Evolutionary conservation across 495 filamentous ascomycete genomes (phyloP).

Genomic region (Hypoxylon trugodes): DNA sequence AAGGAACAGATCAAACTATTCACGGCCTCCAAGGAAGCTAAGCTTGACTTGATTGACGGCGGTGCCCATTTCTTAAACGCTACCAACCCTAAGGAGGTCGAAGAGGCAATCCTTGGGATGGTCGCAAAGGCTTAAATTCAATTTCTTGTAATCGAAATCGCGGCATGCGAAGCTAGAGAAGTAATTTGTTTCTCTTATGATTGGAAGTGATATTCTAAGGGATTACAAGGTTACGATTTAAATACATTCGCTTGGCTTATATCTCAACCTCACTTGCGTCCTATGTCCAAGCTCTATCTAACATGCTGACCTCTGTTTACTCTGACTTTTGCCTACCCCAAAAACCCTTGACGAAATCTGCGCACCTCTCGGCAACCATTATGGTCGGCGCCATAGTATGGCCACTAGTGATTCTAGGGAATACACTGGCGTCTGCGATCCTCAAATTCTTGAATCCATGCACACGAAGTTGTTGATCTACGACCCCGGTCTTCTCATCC

Average conservation of each 20-base stretch:
- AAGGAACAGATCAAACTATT: constrained; percentile 68
- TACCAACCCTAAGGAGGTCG: constrained; percentile 63
- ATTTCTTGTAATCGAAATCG: too few species aligned
- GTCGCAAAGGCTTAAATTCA: too few species aligned
- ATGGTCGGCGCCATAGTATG: not conserved
- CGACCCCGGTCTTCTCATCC: constrained; percentile 47
- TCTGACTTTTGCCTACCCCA: too few species aligned
- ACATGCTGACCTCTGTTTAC: too few species aligned
- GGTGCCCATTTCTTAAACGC: constrained; percentile 67
- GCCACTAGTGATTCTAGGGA: not conserved
- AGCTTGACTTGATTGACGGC: constrained; percentile 57
- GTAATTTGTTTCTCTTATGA: not conserved
- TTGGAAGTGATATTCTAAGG: too few species aligned
- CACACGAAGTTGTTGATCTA: constrained; percentile 53
- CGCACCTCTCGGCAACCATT: not conserved
- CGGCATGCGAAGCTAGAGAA: too few species aligned
- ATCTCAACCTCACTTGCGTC: too few species aligned
- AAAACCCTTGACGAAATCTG: not conserved
- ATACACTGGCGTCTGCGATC: not conserved
- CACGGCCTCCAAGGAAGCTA: constrained; percentile 57
- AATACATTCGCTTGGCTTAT: too few species aligned
- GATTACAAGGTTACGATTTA: too few species aligned
- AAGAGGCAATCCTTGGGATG: constrained; percentile 60
- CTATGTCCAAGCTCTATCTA: too few species aligned
- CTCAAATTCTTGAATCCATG: not conserved